A percentile compares a stretch with the other conserved stretches of the same genome.
Evolutionary conservation across 257 asterid genomes (phyloP).

Genomic region (Solanum verrucosum): DNA sequence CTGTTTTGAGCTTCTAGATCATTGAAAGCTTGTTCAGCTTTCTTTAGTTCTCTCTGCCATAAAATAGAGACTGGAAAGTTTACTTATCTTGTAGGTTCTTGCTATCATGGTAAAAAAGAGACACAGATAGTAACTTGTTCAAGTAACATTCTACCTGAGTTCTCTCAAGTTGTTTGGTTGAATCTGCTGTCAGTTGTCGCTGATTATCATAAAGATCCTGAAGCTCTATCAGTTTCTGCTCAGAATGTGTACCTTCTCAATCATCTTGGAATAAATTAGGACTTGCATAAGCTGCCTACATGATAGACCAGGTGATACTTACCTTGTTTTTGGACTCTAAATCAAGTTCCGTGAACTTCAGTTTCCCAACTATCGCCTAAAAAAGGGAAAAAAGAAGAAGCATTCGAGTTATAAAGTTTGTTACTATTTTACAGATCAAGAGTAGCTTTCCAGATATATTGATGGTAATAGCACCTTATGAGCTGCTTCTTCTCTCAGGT

Average conservation of each 20-base stretch:
- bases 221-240: slow-evolving; percentile 37
- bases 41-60: slow-evolving; percentile 32
- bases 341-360: slow-evolving; percentile 17
- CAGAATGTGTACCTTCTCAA: background rate
- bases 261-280: background rate
- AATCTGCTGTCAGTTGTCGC: slow-evolving; percentile 35
- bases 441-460: background rate
- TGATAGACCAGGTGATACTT: background rate
- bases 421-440: background rate
- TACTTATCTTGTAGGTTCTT: background rate
- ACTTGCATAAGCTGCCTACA: background rate
- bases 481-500: slow-evolving; percentile 24
- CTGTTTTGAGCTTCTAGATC: slow-evolving; percentile 26
- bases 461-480: slow-evolving; percentile 21
- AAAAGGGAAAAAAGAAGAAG: background rate
- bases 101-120: background rate
- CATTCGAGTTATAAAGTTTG: background rate
- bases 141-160: slow-evolving; percentile 26
- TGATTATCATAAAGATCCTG: slow-evolving; percentile 34
- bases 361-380: slow-evolving; percentile 18
- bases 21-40: slow-evolving; percentile 27
- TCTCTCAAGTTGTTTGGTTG: slow-evolving; percentile 31
- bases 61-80: background rate
- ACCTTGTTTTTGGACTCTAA: slow-evolving; percentile 15
- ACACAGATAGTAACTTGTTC: background rate